These are phyloP conservation scores for Peziza echinospora DNA, from an alignment of 495 filamentous ascomycete species.

Conservation along the genomic window DNA sequence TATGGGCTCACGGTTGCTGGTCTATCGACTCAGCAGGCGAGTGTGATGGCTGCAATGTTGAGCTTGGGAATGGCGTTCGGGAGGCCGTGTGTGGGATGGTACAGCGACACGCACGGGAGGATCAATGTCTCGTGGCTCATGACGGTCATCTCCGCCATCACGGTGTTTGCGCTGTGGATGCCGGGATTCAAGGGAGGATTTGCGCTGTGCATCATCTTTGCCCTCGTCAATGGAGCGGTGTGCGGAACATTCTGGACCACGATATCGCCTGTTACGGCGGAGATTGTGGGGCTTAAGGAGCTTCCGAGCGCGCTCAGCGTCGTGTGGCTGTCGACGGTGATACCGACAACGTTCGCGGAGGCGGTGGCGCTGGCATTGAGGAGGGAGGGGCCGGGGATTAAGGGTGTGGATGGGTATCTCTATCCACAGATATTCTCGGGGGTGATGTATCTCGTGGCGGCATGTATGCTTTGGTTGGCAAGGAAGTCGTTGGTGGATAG, in stretches of 20 bases:
- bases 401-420: conserved; percentile 30
- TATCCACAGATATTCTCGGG: conserved; percentile 45
- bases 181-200: conserved; percentile 35
- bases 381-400: conserved; percentile 39
- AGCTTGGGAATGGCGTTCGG: conserved; percentile 45
- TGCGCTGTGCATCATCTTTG: conserved; percentile 30
- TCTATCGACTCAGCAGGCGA: conserved; percentile 41
- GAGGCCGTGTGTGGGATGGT: conserved; percentile 43
- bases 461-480: conserved; percentile 31
- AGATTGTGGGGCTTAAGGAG: conserved; percentile 29
- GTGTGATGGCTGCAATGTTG: conserved; percentile 47
- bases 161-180: conserved; percentile 43
- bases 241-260: conserved; percentile 45
- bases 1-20: conserved; percentile 45
- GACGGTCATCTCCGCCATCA: conserved; percentile 37
- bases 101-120: conserved; percentile 42
- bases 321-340: conserved; percentile 38
- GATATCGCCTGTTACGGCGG: conserved; percentile 35
- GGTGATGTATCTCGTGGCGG: conserved; percentile 40
- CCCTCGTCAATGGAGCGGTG: conserved; percentile 35
- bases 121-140: conserved; percentile 43
- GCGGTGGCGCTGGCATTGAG: conserved; percentile 26
- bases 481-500: conserved; percentile 35
- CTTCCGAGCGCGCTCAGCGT: conserved; percentile 40
- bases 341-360: conserved; percentile 31